These are phyloP conservation scores for Coprinellus micaceus DNA, from an alignment of 768 basidiomycete genomes.

Conservation along the genomic window DNA sequence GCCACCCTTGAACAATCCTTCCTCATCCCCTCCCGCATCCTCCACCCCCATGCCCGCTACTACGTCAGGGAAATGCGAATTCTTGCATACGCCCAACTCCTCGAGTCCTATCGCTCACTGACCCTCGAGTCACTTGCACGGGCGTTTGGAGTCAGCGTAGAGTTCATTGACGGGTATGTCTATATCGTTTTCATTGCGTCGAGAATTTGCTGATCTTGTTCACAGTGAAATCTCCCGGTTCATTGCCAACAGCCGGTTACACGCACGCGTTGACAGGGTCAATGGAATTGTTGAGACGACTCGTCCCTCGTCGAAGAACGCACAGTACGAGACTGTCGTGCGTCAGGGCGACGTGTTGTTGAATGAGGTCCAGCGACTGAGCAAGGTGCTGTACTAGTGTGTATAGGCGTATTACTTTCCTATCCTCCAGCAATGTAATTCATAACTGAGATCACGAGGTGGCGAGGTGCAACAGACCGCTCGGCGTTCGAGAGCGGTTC, in stretches of 20 bases:
- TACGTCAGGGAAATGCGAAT: constrained; percentile 97
- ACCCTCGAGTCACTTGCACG: constrained; percentile 81
- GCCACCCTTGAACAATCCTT: constrained; percentile 75
- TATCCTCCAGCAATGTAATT: too few relatives aligned
- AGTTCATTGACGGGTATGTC: constrained; percentile 82
- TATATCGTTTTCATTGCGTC: background rate
- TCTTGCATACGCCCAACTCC: constrained; percentile 83
- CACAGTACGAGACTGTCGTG: constrained; percentile 90
- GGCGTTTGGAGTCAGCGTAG: constrained; percentile 86
- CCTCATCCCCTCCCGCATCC: constrained; percentile 82
- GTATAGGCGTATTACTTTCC: too few relatives aligned
- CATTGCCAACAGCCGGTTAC: constrained; percentile 82
- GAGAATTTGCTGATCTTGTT: background rate
- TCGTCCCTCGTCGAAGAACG: constrained; percentile 61
- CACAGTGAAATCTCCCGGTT: constrained; percentile 84
- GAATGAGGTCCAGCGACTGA: constrained; percentile 82
- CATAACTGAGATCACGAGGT: too few relatives aligned
- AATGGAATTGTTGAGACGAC: constrained; percentile 91
- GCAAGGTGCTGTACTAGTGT: constrained; percentile 74
- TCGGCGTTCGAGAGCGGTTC: too few relatives aligned
- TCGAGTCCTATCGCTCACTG: constrained; percentile 88
- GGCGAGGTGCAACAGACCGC: too few relatives aligned
- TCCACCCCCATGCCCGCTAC: constrained; percentile 82
- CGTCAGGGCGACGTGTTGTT: constrained; percentile 89
- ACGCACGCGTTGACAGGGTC: constrained; percentile 93